Evolutionary conservation across 441 rosid genomes (phyloP).

Genomic region (Hypseocharis bilobata): DNA sequence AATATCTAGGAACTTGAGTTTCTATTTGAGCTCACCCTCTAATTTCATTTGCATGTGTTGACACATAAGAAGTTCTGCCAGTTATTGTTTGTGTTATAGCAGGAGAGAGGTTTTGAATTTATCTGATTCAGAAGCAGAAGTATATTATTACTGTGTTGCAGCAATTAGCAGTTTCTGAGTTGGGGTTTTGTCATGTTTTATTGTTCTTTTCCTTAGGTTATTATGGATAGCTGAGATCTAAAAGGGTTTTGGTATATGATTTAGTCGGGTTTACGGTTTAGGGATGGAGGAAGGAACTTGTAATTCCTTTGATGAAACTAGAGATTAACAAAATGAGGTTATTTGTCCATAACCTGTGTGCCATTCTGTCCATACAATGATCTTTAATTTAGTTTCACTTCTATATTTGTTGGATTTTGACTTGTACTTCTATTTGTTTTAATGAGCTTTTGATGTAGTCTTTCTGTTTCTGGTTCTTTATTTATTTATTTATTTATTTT

Average conservation of each 20-base stretch:
- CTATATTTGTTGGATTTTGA: background rate
- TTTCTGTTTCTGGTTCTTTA: background rate
- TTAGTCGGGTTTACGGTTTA: no score
- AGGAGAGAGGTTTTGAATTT: no score
- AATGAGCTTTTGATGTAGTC: background rate
- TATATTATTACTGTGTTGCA: no score
- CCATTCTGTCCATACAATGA: background rate
- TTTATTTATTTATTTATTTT: conserved; percentile 10
- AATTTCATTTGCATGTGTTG: background rate
- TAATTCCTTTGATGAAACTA: no score
- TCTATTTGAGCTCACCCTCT: background rate
- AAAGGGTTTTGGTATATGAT: no score
- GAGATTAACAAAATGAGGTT: background rate
- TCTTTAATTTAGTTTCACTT: background rate
- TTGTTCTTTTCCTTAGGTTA: no score
- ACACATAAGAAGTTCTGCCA: background rate
- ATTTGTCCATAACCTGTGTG: background rate
- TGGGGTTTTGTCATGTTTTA: no score
- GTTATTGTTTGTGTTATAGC: background rate
- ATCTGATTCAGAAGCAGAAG: no score
- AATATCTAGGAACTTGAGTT: background rate
- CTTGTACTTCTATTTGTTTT: background rate
- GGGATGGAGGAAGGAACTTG: no score
- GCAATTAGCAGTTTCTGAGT: no score
- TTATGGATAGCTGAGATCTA: no score